Base-by-base conservation (phyloP, 805 yeast genomes). In the Ogataea methanolica region DNA sequence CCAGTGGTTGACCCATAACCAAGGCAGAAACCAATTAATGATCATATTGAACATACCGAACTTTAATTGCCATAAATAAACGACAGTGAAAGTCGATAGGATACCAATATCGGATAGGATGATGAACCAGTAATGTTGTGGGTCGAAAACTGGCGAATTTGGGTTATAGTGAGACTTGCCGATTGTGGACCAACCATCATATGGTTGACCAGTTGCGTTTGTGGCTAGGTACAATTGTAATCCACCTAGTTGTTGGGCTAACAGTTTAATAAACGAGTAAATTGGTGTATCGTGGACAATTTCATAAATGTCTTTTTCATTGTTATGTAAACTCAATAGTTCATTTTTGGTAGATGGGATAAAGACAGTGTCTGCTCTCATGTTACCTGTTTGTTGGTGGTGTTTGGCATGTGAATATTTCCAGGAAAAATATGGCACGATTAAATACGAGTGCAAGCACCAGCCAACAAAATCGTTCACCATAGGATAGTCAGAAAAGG, bases 401-500 rank as follows among this genome's bases (percentile, higher is more conserved):
- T 80, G 85, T 60, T 77, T 80, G 38, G 78, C 71, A 57, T 80
- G 85, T 44, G 78, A 69, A 58, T 69, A 79, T 58, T 80, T 79
- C 85, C 84, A 80, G 4, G 82, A 76, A 55, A 80, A 80, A 62
- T 76, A 80, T 29, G 85, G 85, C 46, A 79, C 83, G 51, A 77
- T 64, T 52, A 72, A 64, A 57, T 75, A 79, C 39, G 83, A 78
- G 60, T 80, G 85, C 42, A 80, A 62, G 29, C 76, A 72, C 85
- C 84, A 80, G 45, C 85, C 85, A 48, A 78, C 73, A 26, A 72
- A 60, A 60, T 79, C 83, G 57, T 80, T 80, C 44, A 80, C 70
- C 57, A 61, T 62, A 48, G 68, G 71, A 57, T 76, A 76, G 55
- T 79, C 82, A 36, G 80, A 73, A 59, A 80, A 80, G 17, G 84